Conservation (phyloP, 345 rosid genomes). For the Eutrema heterophyllum region DNA sequence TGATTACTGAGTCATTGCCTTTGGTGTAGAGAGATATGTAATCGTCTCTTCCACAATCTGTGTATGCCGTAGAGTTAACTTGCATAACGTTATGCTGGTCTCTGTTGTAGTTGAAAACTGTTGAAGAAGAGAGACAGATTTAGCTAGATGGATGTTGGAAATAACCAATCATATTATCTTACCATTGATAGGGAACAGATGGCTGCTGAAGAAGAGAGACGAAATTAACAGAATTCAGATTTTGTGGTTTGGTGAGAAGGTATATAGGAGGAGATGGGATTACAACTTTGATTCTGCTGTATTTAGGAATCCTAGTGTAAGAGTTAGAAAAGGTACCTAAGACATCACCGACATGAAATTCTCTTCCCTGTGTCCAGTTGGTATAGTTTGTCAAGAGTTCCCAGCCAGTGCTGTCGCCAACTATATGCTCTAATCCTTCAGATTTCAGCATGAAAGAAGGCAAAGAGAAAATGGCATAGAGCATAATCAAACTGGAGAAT, state of each 20-base stretch:
- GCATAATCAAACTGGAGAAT: slow-evolving; percentile 1
- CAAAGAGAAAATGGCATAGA: slow-evolving; percentile 3
- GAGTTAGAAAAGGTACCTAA: slow-evolving; percentile 25
- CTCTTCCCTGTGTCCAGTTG: slow-evolving; percentile 41
- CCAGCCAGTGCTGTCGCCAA: slow-evolving; percentile 40
- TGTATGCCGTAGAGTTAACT: slow-evolving; percentile 41
- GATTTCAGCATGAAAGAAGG: slow-evolving; percentile 13
- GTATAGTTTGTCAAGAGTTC: slow-evolving; percentile 19
- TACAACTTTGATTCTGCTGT: not conserved
- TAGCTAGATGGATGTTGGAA: not conserved
- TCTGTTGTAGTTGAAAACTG: slow-evolving; percentile 35
- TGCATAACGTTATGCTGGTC: slow-evolving; percentile 38
- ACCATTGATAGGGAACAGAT: not conserved
- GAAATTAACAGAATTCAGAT: not conserved
- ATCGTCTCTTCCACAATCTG: slow-evolving; percentile 29
- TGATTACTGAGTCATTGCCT: slow-evolving; percentile 30
- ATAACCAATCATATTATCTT: not conserved
- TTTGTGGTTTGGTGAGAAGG: not conserved
- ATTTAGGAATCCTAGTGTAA: not conserved
- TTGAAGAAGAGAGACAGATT: slow-evolving; percentile 10
- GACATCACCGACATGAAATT: slow-evolving; percentile 38
- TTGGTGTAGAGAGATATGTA: slow-evolving; percentile 28
- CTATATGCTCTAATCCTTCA: slow-evolving; percentile 23
- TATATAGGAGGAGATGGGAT: not conserved
- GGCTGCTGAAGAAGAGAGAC: not conserved